Base-by-base conservation (phyloP, 305 asterid genomes). In the Fraxinus albicans region DNA sequence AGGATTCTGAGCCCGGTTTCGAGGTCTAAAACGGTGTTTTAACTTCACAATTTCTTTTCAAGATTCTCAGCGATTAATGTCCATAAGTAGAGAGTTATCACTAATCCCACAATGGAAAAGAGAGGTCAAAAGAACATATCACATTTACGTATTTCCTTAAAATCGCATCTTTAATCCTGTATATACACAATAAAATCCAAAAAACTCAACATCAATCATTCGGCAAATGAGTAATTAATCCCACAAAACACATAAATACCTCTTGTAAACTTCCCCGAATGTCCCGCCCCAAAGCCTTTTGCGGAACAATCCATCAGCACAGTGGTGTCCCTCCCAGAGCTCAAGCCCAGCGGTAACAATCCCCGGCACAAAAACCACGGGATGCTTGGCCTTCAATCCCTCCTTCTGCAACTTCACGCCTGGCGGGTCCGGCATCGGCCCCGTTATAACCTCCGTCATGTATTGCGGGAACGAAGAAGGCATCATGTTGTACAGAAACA, bases 341-440 rank as follows among this genome's bases (percentile, higher is more conserved):
- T 95, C 98, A 83, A 95, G 91, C 53, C 98, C 98, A 34, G 93
- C 97, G 1, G 98, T 95, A 29, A 95, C 98, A 29, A 95, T 95
- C 69, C 98, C 98, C 0, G 98, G 98, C 17, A 95, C 92, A 70
- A 95, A 95, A 58, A 95, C 97, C 74, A 95, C 97, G 6, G 98
- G 98, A 87, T 95, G 98, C 87, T 93, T 92, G 8, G 92, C 97
- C 84, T 81, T 85, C 78, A 93, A 76, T 6, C 98, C 98, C 78
- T 92, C 94, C 82, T 93, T 95, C 80, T 77, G 85, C 85, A 92
- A 83, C 85, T 95, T 95, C 34, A 95, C 83, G 33, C 98, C 98
- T 0, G 98, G 98, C n/a, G 98, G 97, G 79, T 95, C 98, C 44
- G 98, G 98, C 91, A 90, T 85, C 60, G 96, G 98, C 47, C 98